Conservation (phyloP, 441 rosid species). For the Theobroma grandiflorum region DNA sequence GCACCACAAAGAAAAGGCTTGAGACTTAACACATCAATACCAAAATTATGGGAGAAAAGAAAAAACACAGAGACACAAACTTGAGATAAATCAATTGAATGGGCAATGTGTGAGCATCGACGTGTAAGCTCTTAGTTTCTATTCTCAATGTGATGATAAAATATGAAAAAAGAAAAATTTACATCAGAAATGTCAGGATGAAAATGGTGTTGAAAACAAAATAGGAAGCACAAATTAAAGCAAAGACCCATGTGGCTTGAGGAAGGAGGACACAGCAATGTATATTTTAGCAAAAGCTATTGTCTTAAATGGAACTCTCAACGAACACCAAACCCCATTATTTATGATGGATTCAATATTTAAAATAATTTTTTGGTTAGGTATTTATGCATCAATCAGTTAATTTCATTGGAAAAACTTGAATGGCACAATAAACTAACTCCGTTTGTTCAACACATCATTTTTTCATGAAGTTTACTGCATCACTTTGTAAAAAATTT, state of each 20-base stretch:
- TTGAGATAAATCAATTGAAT: not conserved
- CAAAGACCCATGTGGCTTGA: not conserved
- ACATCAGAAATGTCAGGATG: not conserved
- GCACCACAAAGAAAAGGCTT: not conserved
- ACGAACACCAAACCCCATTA: not conserved
- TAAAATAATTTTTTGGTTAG: not conserved
- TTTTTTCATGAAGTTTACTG: not conserved
- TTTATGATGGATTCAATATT: too few species aligned
- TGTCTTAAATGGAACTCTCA: not conserved
- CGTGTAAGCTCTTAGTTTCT: conserved; percentile 15
- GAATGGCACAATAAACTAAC: not conserved
- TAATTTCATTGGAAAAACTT: not conserved
- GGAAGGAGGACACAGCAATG: conserved; percentile 6
- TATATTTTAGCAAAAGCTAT: not conserved
- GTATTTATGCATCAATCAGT: conserved; percentile 7
- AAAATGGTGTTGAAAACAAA: not conserved
- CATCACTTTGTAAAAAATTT: not conserved
- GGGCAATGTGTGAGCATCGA: not conserved
- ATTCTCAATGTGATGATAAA: not conserved
- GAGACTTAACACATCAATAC: not conserved
- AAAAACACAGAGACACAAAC: not conserved
- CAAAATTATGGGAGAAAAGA: not conserved
- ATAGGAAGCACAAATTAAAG: not conserved
- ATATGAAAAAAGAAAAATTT: too few species aligned
- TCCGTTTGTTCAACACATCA: not conserved